Evolutionary conservation across 148 eudicot species (phyloP).

Genomic region (Silene uniflora): DNA sequence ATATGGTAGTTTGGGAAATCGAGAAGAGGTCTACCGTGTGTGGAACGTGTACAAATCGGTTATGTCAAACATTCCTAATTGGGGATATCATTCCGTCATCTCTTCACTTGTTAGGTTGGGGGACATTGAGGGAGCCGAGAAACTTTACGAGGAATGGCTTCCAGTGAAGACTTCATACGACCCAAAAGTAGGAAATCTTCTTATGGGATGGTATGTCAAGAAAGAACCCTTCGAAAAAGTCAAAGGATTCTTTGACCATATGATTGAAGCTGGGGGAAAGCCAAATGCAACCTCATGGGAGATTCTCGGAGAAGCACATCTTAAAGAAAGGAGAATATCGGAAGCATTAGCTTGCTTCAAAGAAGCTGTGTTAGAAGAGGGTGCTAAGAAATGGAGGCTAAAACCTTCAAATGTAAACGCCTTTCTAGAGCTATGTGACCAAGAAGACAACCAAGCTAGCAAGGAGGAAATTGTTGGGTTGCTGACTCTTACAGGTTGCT

Average conservation of each 20-base stretch:
- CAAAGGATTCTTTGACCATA: constrained; percentile 48
- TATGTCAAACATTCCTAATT: constrained; percentile 47
- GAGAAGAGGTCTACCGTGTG: constrained; percentile 63
- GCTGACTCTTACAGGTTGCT: constrained; percentile 53
- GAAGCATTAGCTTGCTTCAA: constrained; percentile 68
- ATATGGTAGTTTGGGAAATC: constrained; percentile 60
- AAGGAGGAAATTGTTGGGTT: constrained; percentile 53
- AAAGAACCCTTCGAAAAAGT: constrained; percentile 56
- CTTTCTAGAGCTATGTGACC: constrained; percentile 39
- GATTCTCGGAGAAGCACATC: constrained; percentile 56
- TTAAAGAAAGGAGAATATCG: constrained; percentile 41
- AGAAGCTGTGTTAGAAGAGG: constrained; percentile 43
- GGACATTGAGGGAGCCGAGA: constrained; percentile 77
- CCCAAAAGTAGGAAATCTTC: constrained; percentile 63
- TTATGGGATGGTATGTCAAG: constrained; percentile 58
- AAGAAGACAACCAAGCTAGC: constrained; percentile 36
- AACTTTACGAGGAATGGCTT: constrained; percentile 71
- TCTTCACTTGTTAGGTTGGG: constrained; percentile 60
- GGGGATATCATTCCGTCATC: constrained; percentile 66
- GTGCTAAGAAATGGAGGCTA: constrained; percentile 56
- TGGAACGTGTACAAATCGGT: constrained; percentile 62
- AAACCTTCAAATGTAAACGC: constrained; percentile 40
- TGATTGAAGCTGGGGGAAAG: constrained; percentile 55
- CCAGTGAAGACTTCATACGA: constrained; percentile 46
- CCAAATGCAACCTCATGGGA: constrained; percentile 70